Base-by-base conservation (phyloP, 257 asterid genomes). In the Leonotis leonurus region DNA sequence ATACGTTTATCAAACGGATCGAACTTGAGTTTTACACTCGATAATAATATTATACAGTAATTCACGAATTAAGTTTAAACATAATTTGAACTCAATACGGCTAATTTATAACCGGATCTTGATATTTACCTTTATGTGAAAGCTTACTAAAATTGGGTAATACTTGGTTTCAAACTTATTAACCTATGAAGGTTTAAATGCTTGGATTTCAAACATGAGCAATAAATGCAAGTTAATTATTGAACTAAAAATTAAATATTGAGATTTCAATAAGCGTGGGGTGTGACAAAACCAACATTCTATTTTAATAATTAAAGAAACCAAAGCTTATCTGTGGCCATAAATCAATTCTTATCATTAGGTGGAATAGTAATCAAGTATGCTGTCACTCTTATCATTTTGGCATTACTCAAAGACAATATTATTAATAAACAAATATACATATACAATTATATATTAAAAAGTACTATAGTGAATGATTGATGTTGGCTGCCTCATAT, bases 301-400 rank as follows among this genome's bases (percentile, higher is more conserved):
- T 32, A 16, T 16, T 39, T 12, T 13, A 43, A 0, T 57, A 6
- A 9, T 60, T 20, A 58, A 52, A 50, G 24, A 60, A 17, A 56
- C 5, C 33, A 24, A 36, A 58, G 64, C 54, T 69, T 27, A 63
- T 41, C 29, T 37, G 59, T 62, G 46, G 57, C 61, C 40, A 32
- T 0, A 58, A 45, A 41, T 52, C 26, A 37, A 17, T 3, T 13
- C 18, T 9, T n/a, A 33, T 22, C 25, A 25, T 64, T 52, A 52
- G 75, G 70, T 70, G 60, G 59, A 44, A 60, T 58, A 16, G 10
- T 18, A 14, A 52, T 56, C 69, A 56, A 63, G 10, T 50, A 36
- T 59, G 71, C 70, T 74, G 70, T 52, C 70, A 53, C 51, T 44
- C 7, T 37, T 8, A 27, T 44, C 33, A 60, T 18, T 62, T 74